phyloP scores from a whole-genome alignment of 352 stramenopile genomes.

The Phytopythium vexans region DNA sequence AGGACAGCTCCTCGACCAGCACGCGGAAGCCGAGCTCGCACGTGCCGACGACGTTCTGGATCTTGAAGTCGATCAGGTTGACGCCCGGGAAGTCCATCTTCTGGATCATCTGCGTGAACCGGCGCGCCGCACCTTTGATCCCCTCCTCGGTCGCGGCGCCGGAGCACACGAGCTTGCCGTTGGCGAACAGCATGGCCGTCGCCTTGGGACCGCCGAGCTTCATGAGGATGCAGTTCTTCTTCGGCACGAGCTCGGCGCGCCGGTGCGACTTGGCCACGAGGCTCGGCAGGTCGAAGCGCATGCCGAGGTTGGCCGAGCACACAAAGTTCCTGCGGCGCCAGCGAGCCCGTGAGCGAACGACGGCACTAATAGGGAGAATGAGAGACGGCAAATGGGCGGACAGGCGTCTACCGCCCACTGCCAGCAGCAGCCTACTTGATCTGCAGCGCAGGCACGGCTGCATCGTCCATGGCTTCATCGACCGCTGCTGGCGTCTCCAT shows the following conservation, averaged over 20 bases:
- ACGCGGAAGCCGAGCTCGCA: slow-evolving; percentile 74
- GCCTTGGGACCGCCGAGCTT: slow-evolving; percentile 66
- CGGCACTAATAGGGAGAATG: neutral
- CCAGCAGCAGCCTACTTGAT: slow-evolving; percentile 44
- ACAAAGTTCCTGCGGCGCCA: slow-evolving; percentile 55
- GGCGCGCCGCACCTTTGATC: slow-evolving; percentile 72
- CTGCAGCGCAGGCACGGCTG: slow-evolving; percentile 32
- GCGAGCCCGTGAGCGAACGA: neutral
- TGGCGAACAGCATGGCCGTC: slow-evolving; percentile 83
- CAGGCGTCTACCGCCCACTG: neutral
- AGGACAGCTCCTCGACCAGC: slow-evolving; percentile 77
- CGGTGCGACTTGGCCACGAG: slow-evolving; percentile 74
- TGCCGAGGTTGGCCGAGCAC: slow-evolving; percentile 75
- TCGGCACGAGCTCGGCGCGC: slow-evolving; percentile 71
- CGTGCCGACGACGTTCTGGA: slow-evolving; percentile 80
- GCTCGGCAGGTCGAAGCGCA: slow-evolving; percentile 75
- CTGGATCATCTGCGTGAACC: slow-evolving; percentile 84
- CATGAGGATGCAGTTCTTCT: slow-evolving; percentile 87
- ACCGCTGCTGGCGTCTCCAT: neutral
- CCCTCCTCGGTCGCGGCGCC: slow-evolving; percentile 67
- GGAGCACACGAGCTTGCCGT: slow-evolving; percentile 82
- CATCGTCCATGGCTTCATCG: slow-evolving; percentile 6
- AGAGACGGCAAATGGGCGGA: neutral
- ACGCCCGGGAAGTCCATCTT: slow-evolving; percentile 83
- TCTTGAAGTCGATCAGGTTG: slow-evolving; percentile 87